phyloP scores from a whole-genome alignment of 2,329 filamentous ascomycete genomes.

The Escovopsis sp. region DNA sequence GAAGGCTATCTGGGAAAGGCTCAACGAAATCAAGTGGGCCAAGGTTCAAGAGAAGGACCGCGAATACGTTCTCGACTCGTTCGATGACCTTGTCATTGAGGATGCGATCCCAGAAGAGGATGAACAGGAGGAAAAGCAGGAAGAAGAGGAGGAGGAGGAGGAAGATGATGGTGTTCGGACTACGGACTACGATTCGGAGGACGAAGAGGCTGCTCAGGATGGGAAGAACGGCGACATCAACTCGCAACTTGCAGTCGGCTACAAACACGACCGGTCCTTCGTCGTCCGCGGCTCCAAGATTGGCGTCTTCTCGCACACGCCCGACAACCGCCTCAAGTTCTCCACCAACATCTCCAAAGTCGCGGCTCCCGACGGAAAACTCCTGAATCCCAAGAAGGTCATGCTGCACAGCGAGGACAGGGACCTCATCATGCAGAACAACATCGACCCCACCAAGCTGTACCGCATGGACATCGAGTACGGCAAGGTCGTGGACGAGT shows the following conservation, averaged over 20 bases:
- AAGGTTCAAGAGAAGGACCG: conserved; percentile 86
- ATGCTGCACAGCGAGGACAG: conserved; percentile 88
- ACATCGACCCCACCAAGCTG: conserved; percentile 70
- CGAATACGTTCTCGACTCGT: conserved; percentile 89
- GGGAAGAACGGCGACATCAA: conserved; percentile 70
- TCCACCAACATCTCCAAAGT: conserved; percentile 96
- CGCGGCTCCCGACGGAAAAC: conserved; percentile 68
- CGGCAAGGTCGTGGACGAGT: conserved; percentile 95
- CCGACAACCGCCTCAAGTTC: conserved; percentile 86
- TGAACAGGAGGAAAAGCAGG: conserved; percentile 36
- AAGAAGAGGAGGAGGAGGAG: conserved; percentile 42
- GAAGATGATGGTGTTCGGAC: conserved; percentile 51
- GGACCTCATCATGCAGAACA: conserved; percentile 79
- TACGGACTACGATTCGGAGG: conserved; percentile 54
- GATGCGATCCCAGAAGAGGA: conserved; percentile 40
- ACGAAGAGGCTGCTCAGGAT: conserved; percentile 59
- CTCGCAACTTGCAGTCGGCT: conserved; percentile 86
- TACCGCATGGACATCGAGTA: conserved; percentile 98
- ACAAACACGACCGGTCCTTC: conserved; percentile 93
- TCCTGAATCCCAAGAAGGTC: conserved; percentile 90
- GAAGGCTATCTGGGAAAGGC: conserved; percentile 90
- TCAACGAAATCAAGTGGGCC: conserved; percentile 87
- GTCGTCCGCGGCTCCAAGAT: conserved; percentile 97
- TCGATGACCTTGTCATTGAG: conserved; percentile 87
- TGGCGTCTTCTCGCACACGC: conserved; percentile 93